Conservation (phyloP, 2,329 filamentous ascomycete genomes). For the Truncatella angustata region DNA sequence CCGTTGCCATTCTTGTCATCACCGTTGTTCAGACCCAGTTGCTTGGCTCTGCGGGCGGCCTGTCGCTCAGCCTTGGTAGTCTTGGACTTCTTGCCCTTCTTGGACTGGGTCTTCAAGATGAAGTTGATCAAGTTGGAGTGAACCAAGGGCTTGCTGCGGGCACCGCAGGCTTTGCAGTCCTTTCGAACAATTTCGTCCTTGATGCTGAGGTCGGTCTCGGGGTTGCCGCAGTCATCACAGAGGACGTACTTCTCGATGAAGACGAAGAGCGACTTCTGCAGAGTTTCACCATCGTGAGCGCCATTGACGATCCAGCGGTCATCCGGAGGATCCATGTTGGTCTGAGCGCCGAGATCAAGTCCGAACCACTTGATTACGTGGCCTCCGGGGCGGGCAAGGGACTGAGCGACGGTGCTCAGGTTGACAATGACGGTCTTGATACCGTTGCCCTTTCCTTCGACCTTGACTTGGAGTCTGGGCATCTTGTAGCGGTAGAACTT, state of each 20-base stretch:
- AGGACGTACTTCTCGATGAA: conserved; percentile 99
- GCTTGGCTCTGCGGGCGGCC: conserved; percentile 87
- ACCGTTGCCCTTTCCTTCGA: conserved; percentile 98
- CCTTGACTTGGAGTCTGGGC: conserved; percentile 97
- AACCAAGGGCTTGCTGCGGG: conserved; percentile 86
- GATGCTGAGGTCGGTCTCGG: conserved; percentile 93
- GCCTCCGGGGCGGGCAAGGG: conserved; percentile 85
- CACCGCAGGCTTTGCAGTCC: conserved; percentile 98
- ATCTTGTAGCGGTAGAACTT: conserved; percentile 99
- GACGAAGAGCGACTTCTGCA: conserved; percentile 96
- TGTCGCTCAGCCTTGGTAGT: conserved; percentile 90
- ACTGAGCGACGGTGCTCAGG: conserved; percentile 87
- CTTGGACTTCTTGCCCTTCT: conserved; percentile 89
- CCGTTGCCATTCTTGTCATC: conserved; percentile 51
- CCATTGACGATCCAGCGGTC: conserved; percentile 99
- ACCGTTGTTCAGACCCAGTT: conserved; percentile 61
- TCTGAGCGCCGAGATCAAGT: conserved; percentile 97
- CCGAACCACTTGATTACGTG: conserved; percentile 99
- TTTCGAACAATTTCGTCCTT: conserved; percentile 89
- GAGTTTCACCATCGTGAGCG: conserved; percentile 89
- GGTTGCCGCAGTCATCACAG: conserved; percentile 99
- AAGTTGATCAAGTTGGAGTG: conserved; percentile 96
- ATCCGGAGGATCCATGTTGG: conserved; percentile 94
- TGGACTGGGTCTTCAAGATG: conserved; percentile 92
- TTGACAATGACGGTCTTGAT: conserved; percentile 99